phyloP scores from a whole-genome alignment of 805 yeast genomes.

The Candida oleophila region DNA sequence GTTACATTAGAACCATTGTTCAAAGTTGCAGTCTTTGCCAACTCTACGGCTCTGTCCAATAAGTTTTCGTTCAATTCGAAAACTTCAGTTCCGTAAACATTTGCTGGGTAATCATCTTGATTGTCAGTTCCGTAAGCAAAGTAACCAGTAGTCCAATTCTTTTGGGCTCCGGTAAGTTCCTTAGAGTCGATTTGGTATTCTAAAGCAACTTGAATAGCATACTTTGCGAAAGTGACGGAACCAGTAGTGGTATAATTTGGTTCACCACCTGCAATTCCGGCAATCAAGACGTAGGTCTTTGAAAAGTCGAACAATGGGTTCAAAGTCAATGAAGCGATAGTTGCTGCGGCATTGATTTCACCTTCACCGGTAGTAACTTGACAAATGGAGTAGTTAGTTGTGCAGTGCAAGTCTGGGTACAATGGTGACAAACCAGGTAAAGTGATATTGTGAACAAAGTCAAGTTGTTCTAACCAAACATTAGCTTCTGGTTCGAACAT shows the following conservation, averaged over 20 bases:
- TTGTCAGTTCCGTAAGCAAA: conserved; percentile 52
- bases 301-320: conserved; percentile 56
- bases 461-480: conserved; percentile 50
- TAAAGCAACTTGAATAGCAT: conserved; percentile 59
- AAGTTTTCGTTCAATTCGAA: conserved; percentile 59
- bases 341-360: conserved; percentile 64
- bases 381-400: conserved; percentile 51
- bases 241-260: conserved; percentile 58
- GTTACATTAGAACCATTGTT: conserved; percentile 47
- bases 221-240: conserved; percentile 58
- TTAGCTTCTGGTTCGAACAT: conserved; percentile 54
- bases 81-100: conserved; percentile 63
- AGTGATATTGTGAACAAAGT: conserved; percentile 53
- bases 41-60: conserved; percentile 54
- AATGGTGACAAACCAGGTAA: conserved; percentile 66
- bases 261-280: conserved; percentile 67
- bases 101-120: conserved; percentile 50
- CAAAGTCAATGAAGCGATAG: conserved; percentile 53
- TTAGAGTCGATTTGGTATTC: conserved; percentile 58
- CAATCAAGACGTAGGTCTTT: conserved; percentile 59
- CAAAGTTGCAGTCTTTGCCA: conserved; percentile 46
- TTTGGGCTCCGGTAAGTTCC: conserved; percentile 29
- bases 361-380: conserved; percentile 67
- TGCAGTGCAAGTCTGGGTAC: conserved; percentile 58
- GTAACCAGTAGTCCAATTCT: conserved; percentile 63